Evolutionary conservation across 2,329 filamentous ascomycete genomes (phyloP).

Genomic region (Botryosphaeria agaves): DNA sequence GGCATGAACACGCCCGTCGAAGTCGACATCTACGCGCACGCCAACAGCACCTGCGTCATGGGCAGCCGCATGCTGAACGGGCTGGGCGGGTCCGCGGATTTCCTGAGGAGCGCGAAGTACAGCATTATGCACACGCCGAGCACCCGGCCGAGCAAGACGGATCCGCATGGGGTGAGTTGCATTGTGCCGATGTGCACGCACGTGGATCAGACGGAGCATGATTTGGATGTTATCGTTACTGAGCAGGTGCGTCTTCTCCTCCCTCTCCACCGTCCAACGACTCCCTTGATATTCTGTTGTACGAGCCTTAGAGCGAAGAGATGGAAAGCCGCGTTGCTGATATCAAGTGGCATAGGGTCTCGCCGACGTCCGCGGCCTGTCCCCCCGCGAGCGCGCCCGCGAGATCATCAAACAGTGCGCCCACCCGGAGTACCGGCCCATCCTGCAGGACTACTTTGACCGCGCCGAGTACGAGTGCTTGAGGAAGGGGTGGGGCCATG

Average conservation of each 20-base stretch:
- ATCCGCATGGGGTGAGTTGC: conserved; percentile 65
- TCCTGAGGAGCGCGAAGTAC: conserved; percentile 65
- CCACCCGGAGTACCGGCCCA: conserved; percentile 70
- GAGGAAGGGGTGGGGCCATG: conserved; percentile 74
- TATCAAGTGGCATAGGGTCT: conserved; percentile 43
- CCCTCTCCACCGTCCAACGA: neutral
- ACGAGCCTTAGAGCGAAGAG: too few relatives aligned
- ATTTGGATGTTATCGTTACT: conserved; percentile 75
- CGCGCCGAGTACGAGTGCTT: conserved; percentile 76
- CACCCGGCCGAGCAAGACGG: conserved; percentile 62
- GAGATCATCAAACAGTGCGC: conserved; percentile 79
- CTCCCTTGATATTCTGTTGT: neutral
- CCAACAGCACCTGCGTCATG: conserved; percentile 82
- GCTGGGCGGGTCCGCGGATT: conserved; percentile 66
- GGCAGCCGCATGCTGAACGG: conserved; percentile 78
- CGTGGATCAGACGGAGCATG: conserved; percentile 84
- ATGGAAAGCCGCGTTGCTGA: too few relatives aligned
- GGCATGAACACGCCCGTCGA: conserved; percentile 93
- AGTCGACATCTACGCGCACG: conserved; percentile 88
- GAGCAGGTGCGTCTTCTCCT: conserved; percentile 26
- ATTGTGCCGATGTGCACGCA: conserved; percentile 93
- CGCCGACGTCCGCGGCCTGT: conserved; percentile 69
- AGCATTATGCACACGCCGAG: conserved; percentile 88
- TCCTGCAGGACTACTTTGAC: conserved; percentile 67
- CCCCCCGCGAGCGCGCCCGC: conserved; percentile 60